Evolutionary conservation across 495 filamentous ascomycete genomes (phyloP).

Genomic region (Penicillium coprophilum): DNA sequence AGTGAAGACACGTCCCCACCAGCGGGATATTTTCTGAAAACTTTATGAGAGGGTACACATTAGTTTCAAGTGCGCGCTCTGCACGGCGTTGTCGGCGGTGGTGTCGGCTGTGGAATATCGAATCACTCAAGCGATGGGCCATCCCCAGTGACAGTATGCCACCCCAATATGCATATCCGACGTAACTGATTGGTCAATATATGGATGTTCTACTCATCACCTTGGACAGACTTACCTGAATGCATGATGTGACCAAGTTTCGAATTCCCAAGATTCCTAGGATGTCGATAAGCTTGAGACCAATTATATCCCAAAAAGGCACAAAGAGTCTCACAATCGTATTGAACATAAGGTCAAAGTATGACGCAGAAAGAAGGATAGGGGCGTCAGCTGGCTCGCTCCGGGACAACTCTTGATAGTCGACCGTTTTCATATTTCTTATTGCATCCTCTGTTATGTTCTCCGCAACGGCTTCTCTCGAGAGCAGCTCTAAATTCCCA

Average conservation of each 20-base stretch:
- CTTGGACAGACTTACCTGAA: constrained; percentile 32
- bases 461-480: constrained; percentile 31
- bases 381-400: constrained; percentile 21
- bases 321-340: constrained; percentile 33
- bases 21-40: not conserved
- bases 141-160: constrained; percentile 29
- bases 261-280: constrained; percentile 39
- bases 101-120: constrained; percentile 6
- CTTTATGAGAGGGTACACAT: not conserved
- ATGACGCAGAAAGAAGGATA: constrained; percentile 32
- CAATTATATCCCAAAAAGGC: not conserved
- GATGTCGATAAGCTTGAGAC: not conserved
- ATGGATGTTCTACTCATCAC: not conserved
- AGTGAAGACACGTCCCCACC: constrained; percentile 18
- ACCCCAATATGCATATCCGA: constrained; percentile 39
- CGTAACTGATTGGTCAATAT: constrained; percentile 19
- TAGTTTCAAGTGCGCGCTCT: constrained; percentile 12
- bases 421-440: constrained; percentile 30
- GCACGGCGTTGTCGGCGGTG: not conserved
- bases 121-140: constrained; percentile 22
- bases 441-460: constrained; percentile 43
- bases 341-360: constrained; percentile 32
- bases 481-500: constrained; percentile 29
- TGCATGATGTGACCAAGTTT: constrained; percentile 38
- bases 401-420: constrained; percentile 31